Conservation (phyloP, 371 early-diverging fungal genomes). For the Lichtheimia ramosa region DNA sequence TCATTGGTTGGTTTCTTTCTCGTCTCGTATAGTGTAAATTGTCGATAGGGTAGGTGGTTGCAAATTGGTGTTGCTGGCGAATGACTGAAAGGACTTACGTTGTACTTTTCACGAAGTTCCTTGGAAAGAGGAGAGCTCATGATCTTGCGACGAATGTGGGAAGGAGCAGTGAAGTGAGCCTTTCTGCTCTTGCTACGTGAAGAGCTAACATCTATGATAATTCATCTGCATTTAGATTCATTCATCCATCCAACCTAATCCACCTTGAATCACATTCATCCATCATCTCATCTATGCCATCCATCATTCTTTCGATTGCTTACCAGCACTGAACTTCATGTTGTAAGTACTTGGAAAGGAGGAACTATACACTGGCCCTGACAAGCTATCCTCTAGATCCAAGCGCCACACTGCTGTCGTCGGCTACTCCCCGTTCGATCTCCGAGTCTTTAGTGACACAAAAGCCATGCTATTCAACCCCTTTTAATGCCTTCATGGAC, state of each 20-base stretch:
- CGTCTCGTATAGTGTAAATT: no score
- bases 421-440: conserved; percentile 6
- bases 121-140: conserved; percentile 95
- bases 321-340: conserved; percentile 47
- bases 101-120: conserved; percentile 96
- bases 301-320: background rate
- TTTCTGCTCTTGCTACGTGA: conserved; percentile 95
- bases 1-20: background rate
- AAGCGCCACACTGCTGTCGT: conserved; percentile 3
- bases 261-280: background rate
- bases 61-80: no score
- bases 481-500: background rate
- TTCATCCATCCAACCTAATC: conserved; percentile 20
- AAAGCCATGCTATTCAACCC: background rate
- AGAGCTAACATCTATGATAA: conserved; percentile 79
- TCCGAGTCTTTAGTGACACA: background rate
- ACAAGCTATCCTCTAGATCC: background rate
- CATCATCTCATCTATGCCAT: background rate
- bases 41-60: background rate
- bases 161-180: conserved; percentile 98
- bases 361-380: conserved; percentile 4
- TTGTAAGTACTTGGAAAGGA: conserved; percentile 13
- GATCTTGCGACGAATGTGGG: conserved; percentile 89
- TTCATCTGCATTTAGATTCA: conserved; percentile 5
- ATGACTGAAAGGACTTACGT: conserved; percentile 54